Evolutionary conservation across 1,139 yeast species (phyloP).

Genomic region (Kluyveromyces sp.): DNA sequence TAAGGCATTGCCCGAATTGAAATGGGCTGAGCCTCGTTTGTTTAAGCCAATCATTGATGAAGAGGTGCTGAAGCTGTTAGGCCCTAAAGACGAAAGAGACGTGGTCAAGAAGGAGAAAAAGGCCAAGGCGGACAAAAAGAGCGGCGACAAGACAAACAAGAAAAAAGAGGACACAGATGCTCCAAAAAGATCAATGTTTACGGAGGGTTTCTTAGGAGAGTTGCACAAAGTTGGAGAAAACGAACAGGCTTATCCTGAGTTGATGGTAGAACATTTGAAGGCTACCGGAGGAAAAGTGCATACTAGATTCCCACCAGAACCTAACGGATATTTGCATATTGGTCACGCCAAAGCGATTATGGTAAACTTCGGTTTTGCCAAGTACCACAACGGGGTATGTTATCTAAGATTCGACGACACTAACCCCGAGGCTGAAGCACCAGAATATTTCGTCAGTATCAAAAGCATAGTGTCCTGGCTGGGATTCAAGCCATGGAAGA

Average conservation of each 20-base stretch:
- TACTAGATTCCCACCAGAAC: slow-evolving; percentile 98
- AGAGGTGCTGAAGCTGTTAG: slow-evolving; percentile 59
- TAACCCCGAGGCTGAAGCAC: slow-evolving; percentile 98
- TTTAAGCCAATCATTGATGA: slow-evolving; percentile 85
- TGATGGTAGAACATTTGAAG: slow-evolving; percentile 70
- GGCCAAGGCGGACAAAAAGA: slow-evolving; percentile 35
- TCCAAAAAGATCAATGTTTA: slow-evolving; percentile 71
- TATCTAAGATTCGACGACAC: slow-evolving; percentile 95
- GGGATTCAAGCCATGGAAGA: slow-evolving; percentile 86
- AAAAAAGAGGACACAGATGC: slow-evolving; percentile 21
- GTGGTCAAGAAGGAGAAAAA: slow-evolving; percentile 72
- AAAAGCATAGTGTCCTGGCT: slow-evolving; percentile 83
- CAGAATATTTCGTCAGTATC: slow-evolving; percentile 78
- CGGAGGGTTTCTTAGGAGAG: slow-evolving; percentile 93
- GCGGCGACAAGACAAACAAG: slow-evolving; percentile 18
- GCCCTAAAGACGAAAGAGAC: slow-evolving; percentile 96
- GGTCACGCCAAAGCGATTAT: slow-evolving; percentile 98
- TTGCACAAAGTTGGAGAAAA: slow-evolving; percentile 94
- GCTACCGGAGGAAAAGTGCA: slow-evolving; percentile 75
- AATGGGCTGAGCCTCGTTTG: slow-evolving; percentile 85
- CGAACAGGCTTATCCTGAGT: slow-evolving; percentile 81
- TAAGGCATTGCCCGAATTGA: slow-evolving; percentile 64
- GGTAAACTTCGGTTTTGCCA: slow-evolving; percentile 93
- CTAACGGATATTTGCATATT: slow-evolving; percentile 92
- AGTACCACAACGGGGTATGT: slow-evolving; percentile 76